A percentile compares a stretch with the other conserved stretches of the same genome.
phyloP scores from a whole-genome alignment of 1,284 basidiomycete species.

The Trametes pubescens region DNA sequence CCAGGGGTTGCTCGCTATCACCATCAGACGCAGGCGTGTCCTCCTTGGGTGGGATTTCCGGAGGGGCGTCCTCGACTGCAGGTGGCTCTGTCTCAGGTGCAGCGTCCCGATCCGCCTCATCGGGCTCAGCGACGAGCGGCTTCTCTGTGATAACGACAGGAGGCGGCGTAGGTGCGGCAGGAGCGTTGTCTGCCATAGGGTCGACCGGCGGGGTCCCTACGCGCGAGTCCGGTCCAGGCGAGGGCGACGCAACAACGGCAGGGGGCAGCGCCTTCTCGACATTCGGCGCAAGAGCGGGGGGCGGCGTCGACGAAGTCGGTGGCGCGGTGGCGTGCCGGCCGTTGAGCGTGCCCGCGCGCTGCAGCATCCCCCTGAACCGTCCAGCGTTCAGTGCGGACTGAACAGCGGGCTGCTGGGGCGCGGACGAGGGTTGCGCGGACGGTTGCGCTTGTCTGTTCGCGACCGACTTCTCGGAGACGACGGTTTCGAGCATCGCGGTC shows the following conservation, averaged over 20 bases:
- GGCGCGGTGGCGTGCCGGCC: slow-evolving; percentile 28
- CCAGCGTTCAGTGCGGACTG: slow-evolving; percentile 23
- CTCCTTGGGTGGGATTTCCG: slow-evolving; percentile 21
- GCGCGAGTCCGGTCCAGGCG: slow-evolving; percentile 11
- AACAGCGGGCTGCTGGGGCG: slow-evolving; percentile 28
- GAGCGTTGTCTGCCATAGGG: slow-evolving; percentile 19
- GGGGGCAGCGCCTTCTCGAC: slow-evolving; percentile 21
- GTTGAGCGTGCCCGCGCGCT: slow-evolving; percentile 35
- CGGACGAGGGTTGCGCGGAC: slow-evolving; percentile 23
- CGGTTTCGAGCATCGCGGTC: slow-evolving; percentile 81
- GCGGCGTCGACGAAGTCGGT: background rate
- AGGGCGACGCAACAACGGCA: slow-evolving; percentile 14
- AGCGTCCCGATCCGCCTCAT: slow-evolving; percentile 6
- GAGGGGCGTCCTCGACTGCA: slow-evolving; percentile 10
- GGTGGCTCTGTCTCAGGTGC: background rate
- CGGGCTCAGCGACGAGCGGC: slow-evolving; percentile 19
- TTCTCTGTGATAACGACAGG: slow-evolving; percentile 3
- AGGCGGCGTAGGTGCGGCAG: slow-evolving; percentile 5
- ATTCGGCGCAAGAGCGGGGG: slow-evolving; percentile 3
- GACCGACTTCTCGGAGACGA: slow-evolving; percentile 78
- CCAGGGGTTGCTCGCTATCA: background rate
- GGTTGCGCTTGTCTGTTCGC: slow-evolving; percentile 41
- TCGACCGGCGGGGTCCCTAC: slow-evolving; percentile 18
- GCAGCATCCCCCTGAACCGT: slow-evolving; percentile 42
- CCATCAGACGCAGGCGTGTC: background rate